phyloP scores from a whole-genome alignment of 2,329 filamentous ascomycete species.

The Nemania diffusa region DNA sequence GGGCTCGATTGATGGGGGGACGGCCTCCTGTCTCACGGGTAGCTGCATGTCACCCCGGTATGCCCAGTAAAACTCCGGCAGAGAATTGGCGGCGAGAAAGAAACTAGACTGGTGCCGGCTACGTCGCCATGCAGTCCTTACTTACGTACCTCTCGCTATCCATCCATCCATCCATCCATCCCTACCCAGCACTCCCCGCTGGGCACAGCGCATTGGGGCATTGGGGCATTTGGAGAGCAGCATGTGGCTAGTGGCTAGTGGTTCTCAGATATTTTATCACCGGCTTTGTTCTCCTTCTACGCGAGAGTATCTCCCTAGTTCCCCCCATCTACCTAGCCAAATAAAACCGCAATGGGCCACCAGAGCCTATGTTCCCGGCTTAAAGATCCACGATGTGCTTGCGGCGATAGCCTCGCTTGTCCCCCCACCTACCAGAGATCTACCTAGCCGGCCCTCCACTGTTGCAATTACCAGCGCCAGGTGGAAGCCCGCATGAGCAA shows the following conservation, averaged over 20 bases:
- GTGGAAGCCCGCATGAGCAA: constrained; percentile 36
- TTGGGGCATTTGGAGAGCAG: not conserved
- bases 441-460: constrained; percentile 15
- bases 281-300: not conserved
- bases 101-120: constrained; percentile 26
- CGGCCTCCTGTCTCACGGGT: constrained; percentile 40
- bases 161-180: not conserved
- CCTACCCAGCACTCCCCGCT: not conserved
- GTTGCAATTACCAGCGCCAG: constrained; percentile 21
- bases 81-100: constrained; percentile 32
- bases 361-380: not conserved
- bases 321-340: not conserved
- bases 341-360: constrained; percentile 1
- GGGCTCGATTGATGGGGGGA: constrained; percentile 38
- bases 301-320: not conserved
- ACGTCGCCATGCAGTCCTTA: constrained; percentile 22
- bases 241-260: constrained; percentile 4
- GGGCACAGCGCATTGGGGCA: not conserved
- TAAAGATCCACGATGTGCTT: not conserved
- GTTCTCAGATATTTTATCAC: constrained; percentile 5
- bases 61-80: constrained; percentile 32
- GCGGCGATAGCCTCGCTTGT: constrained; percentile 18
- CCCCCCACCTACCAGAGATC: constrained; percentile 20
- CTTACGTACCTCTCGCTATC: constrained; percentile 10
- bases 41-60: constrained; percentile 42